Evolutionary conservation across 140 eudicot genomes (phyloP), one percentile per base, ranked within the genome.

Genomic region (Stevia rebaudiana): DNA sequence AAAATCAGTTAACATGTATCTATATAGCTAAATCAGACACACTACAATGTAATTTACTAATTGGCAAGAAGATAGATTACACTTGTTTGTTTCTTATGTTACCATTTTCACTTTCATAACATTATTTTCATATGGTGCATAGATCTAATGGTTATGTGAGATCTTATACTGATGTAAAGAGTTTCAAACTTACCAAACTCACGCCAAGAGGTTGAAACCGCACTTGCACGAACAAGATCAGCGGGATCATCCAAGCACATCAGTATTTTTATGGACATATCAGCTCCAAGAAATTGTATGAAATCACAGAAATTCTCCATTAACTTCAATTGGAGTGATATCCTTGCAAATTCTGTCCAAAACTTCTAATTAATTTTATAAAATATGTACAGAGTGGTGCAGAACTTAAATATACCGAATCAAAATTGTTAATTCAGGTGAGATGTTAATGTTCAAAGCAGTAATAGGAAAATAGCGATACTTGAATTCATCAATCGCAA

Each of bases 201-300:
- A 39, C 84, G 86, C 95, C 95, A 88, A 0, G 78, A 63, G 67
- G 78, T 71, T 10, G 89, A 80, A 64, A 80, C 90, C 0, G 81
- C 77, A 46, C 79, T 48, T 23, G 68, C 80, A 18, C 94, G 90
- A 50, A 82, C 90, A 65, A 88, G 84, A 68, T 88, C 94, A 22
- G 77, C 53, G 1, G 96, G 94, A 58, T 83, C 74, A 22, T 88
- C 95, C 82, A 85, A 74, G 53, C 70, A 70, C 75, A 51, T 71
- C 22, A 78, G 75, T 49, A 85, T 80, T 63, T 78, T 78, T 18
- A 78, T 43, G 0, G 87, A 75, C 79, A 83, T 72, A 67, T 84
- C 86, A 42, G 72, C 76, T 49, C 84, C 83, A 80, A 88, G 80
- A 75, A 74, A 79, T 48, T 84, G 76, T 67, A 82, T 44, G 52